These are phyloP conservation scores for Cystofilobasidium capitatum DNA, from an alignment of 768 basidiomycete genomes.

Conservation along the genomic window DNA sequence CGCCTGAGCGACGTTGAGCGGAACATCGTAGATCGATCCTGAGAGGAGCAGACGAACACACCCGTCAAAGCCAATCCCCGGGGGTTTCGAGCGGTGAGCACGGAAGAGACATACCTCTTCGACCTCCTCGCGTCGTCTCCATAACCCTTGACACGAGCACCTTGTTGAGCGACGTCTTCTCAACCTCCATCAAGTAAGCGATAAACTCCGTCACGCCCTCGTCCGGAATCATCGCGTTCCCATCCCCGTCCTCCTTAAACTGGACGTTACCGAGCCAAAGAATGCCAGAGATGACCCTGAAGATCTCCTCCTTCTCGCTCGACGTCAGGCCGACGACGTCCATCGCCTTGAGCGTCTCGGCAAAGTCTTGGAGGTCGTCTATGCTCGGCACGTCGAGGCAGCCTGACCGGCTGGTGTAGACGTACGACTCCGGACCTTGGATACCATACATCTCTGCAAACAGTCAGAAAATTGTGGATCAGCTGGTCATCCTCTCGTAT, in stretches of 20 bases:
- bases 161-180: conserved; percentile 68
- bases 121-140: conserved; percentile 86
- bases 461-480: not conserved
- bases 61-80: too few relatives aligned
- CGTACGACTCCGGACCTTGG: conserved; percentile 90
- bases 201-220: conserved; percentile 87
- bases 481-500: not conserved
- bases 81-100: not conserved
- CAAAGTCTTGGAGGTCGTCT: conserved; percentile 76
- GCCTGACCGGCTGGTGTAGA: conserved; percentile 83
- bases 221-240: conserved; percentile 72
- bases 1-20: conserved; percentile 81
- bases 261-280: conserved; percentile 92
- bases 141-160: conserved; percentile 73
- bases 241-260: conserved; percentile 77
- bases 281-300: conserved; percentile 80
- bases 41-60: not conserved
- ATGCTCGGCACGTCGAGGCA: conserved; percentile 86
- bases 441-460: conserved; percentile 77
- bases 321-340: conserved; percentile 73
- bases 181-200: conserved; percentile 84
- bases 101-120: conserved; percentile 51
- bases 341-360: conserved; percentile 89
- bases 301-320: conserved; percentile 82
- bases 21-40: conserved; percentile 89